Conservation (phyloP, 176 grass and related monocot genomes). For the Musa acuminata region DNA sequence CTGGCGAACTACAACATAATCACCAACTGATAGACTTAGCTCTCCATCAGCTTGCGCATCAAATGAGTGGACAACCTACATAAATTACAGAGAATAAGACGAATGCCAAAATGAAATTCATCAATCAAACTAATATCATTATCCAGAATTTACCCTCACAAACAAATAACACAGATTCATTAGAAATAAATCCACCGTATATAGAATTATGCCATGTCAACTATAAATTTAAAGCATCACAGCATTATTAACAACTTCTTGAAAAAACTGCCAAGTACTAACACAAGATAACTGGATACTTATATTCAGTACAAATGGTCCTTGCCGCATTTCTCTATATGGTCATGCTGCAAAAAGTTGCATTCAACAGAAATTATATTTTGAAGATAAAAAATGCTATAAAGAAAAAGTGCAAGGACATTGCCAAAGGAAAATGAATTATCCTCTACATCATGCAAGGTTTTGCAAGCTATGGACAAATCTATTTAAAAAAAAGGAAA, state of each 20-base stretch:
- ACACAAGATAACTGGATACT: background rate
- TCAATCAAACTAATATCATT: background rate
- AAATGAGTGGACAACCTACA: slow-evolving; percentile 86
- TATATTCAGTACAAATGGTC: background rate
- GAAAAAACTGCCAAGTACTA: background rate
- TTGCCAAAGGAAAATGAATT: background rate
- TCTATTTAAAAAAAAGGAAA: background rate
- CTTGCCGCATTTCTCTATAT: background rate
- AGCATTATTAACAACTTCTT: no score
- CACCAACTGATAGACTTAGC: slow-evolving; percentile 71
- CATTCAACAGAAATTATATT: background rate
- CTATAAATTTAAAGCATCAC: background rate
- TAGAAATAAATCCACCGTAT: background rate
- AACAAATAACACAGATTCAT: background rate
- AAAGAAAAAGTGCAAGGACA: background rate
- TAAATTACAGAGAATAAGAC: slow-evolving; percentile 12
- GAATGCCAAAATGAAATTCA: background rate
- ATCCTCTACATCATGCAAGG: background rate
- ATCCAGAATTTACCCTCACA: background rate
- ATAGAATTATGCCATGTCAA: background rate
- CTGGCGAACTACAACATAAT: slow-evolving; percentile 80
- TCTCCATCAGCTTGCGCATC: slow-evolving; percentile 85
- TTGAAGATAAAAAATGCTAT: no score
- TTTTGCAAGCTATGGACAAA: background rate
- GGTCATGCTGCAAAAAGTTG: background rate